phyloP scores from a whole-genome alignment of 176 grass and related monocot species.

The Avena atlantica region DNA sequence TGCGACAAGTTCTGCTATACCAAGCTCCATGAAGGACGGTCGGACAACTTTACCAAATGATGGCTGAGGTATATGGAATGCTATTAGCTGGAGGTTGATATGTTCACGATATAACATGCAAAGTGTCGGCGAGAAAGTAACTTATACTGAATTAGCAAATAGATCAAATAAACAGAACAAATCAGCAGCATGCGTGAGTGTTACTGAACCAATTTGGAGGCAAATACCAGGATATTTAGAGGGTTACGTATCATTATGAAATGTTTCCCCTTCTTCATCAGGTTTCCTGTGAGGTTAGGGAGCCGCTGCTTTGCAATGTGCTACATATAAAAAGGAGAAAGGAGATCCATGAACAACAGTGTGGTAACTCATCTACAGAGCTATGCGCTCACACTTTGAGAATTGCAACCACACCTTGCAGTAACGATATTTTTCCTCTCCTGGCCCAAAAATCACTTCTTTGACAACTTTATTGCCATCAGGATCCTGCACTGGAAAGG shows the following conservation, averaged over 20 bases:
- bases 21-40: constrained; percentile 88
- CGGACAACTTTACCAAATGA: constrained; percentile 87
- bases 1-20: constrained; percentile 79
- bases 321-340: constrained; percentile 49
- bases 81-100: constrained; percentile 31
- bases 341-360: constrained; percentile 11
- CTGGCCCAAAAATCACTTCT: constrained; percentile 84
- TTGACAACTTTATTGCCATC: constrained; percentile 88
- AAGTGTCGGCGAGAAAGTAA: not conserved
- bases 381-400: not conserved
- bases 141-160: not conserved
- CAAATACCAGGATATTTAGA: constrained; percentile 82
- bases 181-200: not conserved
- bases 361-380: constrained; percentile 21
- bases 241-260: constrained; percentile 96
- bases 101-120: not conserved
- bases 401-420: constrained; percentile 74
- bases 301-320: constrained; percentile 91
- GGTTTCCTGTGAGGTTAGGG: constrained; percentile 66
- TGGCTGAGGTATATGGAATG: constrained; percentile 59
- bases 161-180: not conserved
- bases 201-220: constrained; percentile 7
- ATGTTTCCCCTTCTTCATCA: constrained; percentile 96
- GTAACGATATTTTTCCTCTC: constrained; percentile 75
- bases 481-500: constrained; percentile 64